Evolutionary conservation across 2,329 filamentous ascomycete genomes (phyloP).

Genomic region (Fusarium sp.): DNA sequence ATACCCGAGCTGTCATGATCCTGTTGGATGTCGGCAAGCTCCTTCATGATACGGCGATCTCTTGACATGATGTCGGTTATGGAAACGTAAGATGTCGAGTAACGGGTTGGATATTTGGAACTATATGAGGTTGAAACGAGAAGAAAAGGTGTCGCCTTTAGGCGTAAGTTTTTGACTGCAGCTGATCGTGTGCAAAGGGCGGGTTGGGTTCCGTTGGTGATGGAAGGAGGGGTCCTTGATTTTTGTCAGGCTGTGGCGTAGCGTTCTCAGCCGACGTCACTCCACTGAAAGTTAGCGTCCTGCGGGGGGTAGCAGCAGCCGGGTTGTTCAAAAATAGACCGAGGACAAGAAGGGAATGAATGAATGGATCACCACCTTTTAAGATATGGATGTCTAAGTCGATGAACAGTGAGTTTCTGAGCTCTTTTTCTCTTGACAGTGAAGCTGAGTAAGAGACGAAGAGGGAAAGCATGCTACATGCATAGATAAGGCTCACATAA

Average conservation of each 20-base stretch:
- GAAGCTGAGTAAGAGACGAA: not conserved
- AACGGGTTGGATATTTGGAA: not conserved
- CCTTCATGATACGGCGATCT: slow-evolving; percentile 75
- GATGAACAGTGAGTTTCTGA: not conserved
- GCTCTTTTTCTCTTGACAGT: not conserved
- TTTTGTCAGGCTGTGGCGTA: slow-evolving; percentile 28
- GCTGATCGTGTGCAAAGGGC: slow-evolving; percentile 23
- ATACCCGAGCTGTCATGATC: slow-evolving; percentile 83
- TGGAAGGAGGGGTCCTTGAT: slow-evolving; percentile 32
- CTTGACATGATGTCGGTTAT: slow-evolving; percentile 57
- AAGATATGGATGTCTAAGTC: not conserved
- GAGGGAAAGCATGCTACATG: not conserved
- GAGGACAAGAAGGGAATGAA: not conserved
- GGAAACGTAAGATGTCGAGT: not conserved
- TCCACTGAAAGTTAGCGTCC: slow-evolving; percentile 38
- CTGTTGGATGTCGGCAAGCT: slow-evolving; percentile 77
- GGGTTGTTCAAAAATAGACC: slow-evolving; percentile 26
- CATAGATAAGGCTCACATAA: not conserved
- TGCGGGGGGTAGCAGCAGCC: slow-evolving; percentile 20
- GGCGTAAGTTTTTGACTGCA: slow-evolving; percentile 16
- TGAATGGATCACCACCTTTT: slow-evolving; percentile 5
- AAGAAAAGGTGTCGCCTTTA: slow-evolving; percentile 1
- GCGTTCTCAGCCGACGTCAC: slow-evolving; percentile 26
- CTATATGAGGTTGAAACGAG: not conserved
- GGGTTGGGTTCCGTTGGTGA: slow-evolving; percentile 10